Percentiles rank a stretch among this genome's conserved stretches.
phyloP scores from a whole-genome alignment of 2,329 filamentous ascomycete genomes.

The Claviceps fusiformis region DNA sequence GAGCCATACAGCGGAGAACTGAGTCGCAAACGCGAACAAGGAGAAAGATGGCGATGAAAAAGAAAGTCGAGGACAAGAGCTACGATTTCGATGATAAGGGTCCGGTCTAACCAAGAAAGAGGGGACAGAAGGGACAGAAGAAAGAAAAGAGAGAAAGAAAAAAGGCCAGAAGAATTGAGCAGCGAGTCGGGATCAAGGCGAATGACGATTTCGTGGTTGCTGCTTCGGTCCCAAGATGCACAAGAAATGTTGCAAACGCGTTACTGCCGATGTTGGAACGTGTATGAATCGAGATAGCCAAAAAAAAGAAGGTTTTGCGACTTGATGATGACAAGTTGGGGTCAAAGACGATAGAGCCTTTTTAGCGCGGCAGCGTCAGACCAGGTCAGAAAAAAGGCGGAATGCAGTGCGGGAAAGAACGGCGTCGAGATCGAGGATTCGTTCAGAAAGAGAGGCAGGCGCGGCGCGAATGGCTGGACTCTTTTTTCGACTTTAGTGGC shows the following conservation, averaged over 20 bases:
- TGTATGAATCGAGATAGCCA: background rate
- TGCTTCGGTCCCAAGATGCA: background rate
- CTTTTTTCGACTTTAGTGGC: background rate
- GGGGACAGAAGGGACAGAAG: constrained; percentile 8
- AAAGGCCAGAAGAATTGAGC: background rate
- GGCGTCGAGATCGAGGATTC: background rate
- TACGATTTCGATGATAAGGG: constrained; percentile 15
- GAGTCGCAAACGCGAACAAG: background rate
- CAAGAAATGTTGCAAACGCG: background rate
- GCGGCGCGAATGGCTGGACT: background rate
- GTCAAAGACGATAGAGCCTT: background rate
- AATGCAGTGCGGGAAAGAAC: constrained; percentile 2
- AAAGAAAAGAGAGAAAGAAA: constrained; percentile 12
- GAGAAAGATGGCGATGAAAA: constrained; percentile 3
- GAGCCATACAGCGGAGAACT: constrained; percentile 2
- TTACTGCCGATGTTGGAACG: background rate
- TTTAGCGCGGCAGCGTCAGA: background rate
- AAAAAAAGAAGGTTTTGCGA: background rate
- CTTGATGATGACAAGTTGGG: background rate
- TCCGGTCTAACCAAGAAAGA: constrained; percentile 21
- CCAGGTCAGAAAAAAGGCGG: background rate
- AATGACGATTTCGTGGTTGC: background rate
- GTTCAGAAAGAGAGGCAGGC: constrained; percentile 2
- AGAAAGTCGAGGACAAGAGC: constrained; percentile 12
- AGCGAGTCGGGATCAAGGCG: background rate